Percentiles rank a stretch among this genome's conserved stretches.
Evolutionary conservation across 164 flowering plant species (phyloP).

Genomic region (Piper longum): DNA sequence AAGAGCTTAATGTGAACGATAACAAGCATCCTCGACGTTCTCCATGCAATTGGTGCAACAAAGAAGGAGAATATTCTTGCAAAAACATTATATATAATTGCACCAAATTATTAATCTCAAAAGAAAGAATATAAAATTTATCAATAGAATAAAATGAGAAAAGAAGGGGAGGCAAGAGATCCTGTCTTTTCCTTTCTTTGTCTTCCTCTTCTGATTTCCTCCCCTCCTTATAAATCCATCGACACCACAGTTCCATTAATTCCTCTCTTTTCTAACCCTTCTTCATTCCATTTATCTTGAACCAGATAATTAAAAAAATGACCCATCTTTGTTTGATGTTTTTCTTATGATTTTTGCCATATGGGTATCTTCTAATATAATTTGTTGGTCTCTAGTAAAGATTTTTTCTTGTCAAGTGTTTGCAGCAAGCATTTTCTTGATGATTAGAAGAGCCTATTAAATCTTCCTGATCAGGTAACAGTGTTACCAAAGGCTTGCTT

Average conservation of each 20-base stretch:
- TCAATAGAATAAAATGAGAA: background rate
- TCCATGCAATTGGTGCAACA: background rate
- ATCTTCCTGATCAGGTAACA: no score
- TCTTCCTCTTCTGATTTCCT: background rate
- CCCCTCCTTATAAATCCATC: background rate
- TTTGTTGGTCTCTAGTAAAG: no score
- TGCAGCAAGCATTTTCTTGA: no score
- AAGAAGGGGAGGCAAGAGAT: conserved; percentile 5
- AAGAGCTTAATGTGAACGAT: conserved; percentile 11
- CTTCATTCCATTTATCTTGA: conserved; percentile 1
- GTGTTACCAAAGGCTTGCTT: background rate
- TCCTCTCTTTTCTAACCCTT: background rate
- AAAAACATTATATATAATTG: background rate
- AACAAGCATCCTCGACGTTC: conserved; percentile 8
- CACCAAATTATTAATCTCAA: background rate
- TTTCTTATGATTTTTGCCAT: background rate
- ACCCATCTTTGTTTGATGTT: background rate
- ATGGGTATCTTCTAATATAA: no score
- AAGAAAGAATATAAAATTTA: background rate
- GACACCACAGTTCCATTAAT: background rate
- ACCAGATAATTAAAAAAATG: background rate
- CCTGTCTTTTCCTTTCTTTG: background rate
- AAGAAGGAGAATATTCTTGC: background rate
- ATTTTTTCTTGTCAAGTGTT: no score
- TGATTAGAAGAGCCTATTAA: no score